These are phyloP conservation scores for Anacardium occidentale DNA, from an alignment of 345 rosid genomes.

Conservation along the genomic window DNA sequence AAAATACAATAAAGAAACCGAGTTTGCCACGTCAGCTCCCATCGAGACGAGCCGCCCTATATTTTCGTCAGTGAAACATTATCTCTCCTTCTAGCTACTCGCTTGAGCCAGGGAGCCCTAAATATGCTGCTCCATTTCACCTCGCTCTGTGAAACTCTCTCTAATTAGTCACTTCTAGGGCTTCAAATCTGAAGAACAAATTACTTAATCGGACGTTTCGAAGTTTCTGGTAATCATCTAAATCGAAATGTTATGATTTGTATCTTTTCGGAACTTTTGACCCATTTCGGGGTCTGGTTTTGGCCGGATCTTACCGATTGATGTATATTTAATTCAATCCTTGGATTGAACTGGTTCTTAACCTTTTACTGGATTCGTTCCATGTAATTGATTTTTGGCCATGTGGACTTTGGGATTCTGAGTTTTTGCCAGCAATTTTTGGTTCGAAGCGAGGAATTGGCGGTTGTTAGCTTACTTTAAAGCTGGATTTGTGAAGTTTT, in stretches of 20 bases:
- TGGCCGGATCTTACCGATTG: not conserved
- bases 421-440: not conserved
- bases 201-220: slow-evolving; percentile 9
- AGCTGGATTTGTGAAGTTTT: not conserved
- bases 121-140: not conserved
- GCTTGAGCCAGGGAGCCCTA: not conserved
- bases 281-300: not conserved
- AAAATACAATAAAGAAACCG: not conserved
- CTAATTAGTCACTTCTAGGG: not conserved
- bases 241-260: not conserved
- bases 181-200: not conserved
- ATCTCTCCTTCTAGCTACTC: not conserved
- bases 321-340: not conserved
- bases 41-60: slow-evolving; percentile 4
- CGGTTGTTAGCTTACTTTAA: not conserved
- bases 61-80: not conserved
- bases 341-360: not conserved
- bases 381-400: not conserved
- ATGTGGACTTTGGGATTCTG: not conserved
- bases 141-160: not conserved
- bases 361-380: not conserved
- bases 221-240: slow-evolving; percentile 16
- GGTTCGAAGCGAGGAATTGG: not conserved
- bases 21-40: slow-evolving; percentile 15
- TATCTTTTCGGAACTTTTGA: not conserved